These are phyloP conservation scores for Tympanopsis confertula DNA, from an alignment of 2,329 filamentous ascomycete genomes.

Conservation along the genomic window DNA sequence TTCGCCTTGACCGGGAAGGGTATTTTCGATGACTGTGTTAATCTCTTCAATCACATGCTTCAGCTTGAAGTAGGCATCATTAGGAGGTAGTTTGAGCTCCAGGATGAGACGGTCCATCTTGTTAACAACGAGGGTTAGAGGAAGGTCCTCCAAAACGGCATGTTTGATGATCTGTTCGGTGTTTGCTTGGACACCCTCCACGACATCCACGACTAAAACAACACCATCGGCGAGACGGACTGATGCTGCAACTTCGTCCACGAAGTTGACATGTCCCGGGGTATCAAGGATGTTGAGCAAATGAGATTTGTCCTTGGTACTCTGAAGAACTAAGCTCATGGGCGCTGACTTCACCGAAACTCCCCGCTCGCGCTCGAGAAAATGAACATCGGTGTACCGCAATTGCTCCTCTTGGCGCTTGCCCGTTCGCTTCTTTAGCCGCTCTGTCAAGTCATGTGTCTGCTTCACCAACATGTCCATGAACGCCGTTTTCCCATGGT, in stretches of 20 bases:
- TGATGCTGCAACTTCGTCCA: constrained; percentile 86
- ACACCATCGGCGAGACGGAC: constrained; percentile 82
- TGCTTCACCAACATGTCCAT: constrained; percentile 97
- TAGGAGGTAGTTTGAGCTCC: constrained; percentile 85
- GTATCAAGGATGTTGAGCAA: constrained; percentile 92
- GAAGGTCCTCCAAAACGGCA: constrained; percentile 78
- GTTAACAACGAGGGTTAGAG: constrained; percentile 83
- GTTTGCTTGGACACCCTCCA: constrained; percentile 97
- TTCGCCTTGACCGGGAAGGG: constrained; percentile 69
- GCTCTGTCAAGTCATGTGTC: constrained; percentile 76
- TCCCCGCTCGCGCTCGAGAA: constrained; percentile 79
- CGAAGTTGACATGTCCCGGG: constrained; percentile 95
- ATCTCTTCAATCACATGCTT: constrained; percentile 98
- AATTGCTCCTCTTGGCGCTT: constrained; percentile 79
- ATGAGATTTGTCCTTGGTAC: constrained; percentile 85
- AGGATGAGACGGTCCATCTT: constrained; percentile 94
- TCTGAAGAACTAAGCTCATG: constrained; percentile 85
- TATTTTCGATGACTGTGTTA: constrained; percentile 87
- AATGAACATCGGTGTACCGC: constrained; percentile 85
- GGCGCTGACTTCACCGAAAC: constrained; percentile 86
- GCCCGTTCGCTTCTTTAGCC: constrained; percentile 69
- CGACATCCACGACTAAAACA: constrained; percentile 85
- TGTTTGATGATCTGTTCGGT: constrained; percentile 97
- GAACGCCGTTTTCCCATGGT: constrained; percentile 95
- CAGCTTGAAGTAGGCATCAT: constrained; percentile 95